Conservation (phyloP, 257 asterid species). For the Apocynum venetum region DNA sequence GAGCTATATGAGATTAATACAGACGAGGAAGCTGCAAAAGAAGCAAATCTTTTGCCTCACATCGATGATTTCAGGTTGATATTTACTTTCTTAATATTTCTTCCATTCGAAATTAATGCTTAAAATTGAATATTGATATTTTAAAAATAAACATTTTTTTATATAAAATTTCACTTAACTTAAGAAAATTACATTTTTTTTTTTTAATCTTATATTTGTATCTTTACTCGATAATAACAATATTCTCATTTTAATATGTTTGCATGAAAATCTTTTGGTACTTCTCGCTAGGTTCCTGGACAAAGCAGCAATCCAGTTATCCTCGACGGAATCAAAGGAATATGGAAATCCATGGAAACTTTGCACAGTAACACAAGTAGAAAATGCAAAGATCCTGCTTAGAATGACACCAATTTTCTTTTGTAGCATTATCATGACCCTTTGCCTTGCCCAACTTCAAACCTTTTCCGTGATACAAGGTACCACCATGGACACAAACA, state of each 20-base stretch:
- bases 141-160: too few species aligned
- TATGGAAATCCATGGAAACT: slow-evolving; percentile 49
- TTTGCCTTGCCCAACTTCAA: slow-evolving; percentile 75
- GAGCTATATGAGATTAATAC: slow-evolving; percentile 44
- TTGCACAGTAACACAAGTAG: slow-evolving; percentile 81
- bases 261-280: not conserved
- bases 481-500: slow-evolving; percentile 57
- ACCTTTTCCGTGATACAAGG: slow-evolving; percentile 75
- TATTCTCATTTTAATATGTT: not conserved
- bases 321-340: slow-evolving; percentile 17
- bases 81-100: not conserved
- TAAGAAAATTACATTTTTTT: too few species aligned
- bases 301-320: slow-evolving; percentile 58
- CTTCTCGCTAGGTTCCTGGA: slow-evolving; percentile 48
- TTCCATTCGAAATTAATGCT: too few species aligned
- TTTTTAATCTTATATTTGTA: too few species aligned
- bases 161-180: too few species aligned
- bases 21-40: slow-evolving; percentile 42
- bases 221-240: too few species aligned
- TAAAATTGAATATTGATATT: too few species aligned
- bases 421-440: slow-evolving; percentile 75
- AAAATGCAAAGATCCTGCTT: slow-evolving; percentile 63
- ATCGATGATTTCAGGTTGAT: slow-evolving; percentile 43
- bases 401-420: slow-evolving; percentile 60
- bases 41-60: slow-evolving; percentile 50